Evolutionary conservation across 2,329 filamentous ascomycete species (phyloP).

Genomic region (Leptographium galeiforme): DNA sequence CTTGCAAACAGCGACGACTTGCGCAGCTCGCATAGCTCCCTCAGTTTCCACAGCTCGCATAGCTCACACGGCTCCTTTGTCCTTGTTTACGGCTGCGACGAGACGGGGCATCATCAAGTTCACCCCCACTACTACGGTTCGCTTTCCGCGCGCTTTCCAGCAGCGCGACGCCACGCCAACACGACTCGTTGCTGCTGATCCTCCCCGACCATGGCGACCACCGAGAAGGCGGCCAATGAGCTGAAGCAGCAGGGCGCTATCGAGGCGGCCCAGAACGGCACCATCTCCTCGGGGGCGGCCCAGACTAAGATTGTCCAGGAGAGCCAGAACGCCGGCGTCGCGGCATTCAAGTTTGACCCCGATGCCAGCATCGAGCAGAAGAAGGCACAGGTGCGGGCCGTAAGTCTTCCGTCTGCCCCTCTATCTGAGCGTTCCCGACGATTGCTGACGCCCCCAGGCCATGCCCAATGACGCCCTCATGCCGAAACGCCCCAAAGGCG

Average conservation of each 20-base stretch:
- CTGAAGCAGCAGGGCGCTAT: constrained; percentile 70
- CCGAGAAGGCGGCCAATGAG: constrained; percentile 32
- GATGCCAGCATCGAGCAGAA: constrained; percentile 76
- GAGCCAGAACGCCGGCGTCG: constrained; percentile 63
- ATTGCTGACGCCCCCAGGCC: constrained; percentile 26
- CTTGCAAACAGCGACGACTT: no score
- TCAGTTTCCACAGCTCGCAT: not conserved
- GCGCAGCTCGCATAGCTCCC: not conserved
- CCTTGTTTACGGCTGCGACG: not conserved
- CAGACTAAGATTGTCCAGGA: constrained; percentile 64
- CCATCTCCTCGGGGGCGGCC: constrained; percentile 54
- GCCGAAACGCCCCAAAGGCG: constrained; percentile 44
- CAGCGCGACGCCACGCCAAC: not conserved
- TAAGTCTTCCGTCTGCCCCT: constrained; percentile 29
- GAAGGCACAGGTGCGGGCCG: constrained; percentile 61
- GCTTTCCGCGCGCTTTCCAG: not conserved
- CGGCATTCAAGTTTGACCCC: constrained; percentile 78
- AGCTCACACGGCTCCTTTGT: not conserved
- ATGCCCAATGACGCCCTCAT: constrained; percentile 38
- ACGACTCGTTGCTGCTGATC: not conserved
- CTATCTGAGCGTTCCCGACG: not conserved
- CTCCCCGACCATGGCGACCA: constrained; percentile 18
- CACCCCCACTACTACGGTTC: not conserved
- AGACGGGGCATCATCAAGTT: not conserved
- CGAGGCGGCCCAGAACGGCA: constrained; percentile 59